Conservation (phyloP, 352 stramenopile species). For the Phytophthora chlamydospora region DNA sequence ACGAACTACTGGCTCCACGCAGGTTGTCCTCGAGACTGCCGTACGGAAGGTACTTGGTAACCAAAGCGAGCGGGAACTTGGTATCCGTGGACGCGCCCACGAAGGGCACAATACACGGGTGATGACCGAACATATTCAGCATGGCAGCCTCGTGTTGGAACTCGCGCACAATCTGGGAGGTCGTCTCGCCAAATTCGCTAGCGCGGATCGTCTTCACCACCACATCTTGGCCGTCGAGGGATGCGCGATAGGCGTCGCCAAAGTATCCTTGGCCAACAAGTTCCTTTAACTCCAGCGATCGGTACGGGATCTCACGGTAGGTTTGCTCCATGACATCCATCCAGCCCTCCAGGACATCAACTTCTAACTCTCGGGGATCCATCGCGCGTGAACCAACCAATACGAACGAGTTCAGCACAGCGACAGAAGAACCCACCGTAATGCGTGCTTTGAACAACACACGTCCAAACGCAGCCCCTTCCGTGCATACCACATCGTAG, state of each 20-base stretch:
- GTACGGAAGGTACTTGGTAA: constrained; percentile 79
- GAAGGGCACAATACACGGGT: constrained; percentile 84
- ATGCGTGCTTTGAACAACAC: constrained; percentile 80
- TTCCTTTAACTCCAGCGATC: constrained; percentile 69
- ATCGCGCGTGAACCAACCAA: constrained; percentile 50
- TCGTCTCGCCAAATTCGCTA: constrained; percentile 76
- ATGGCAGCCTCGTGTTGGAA: constrained; percentile 85
- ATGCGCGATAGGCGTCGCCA: constrained; percentile 75
- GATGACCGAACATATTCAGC: constrained; percentile 84
- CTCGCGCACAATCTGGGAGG: constrained; percentile 77
- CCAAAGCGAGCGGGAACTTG: constrained; percentile 62
- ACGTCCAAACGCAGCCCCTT: constrained; percentile 52
- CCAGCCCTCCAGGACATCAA: constrained; percentile 58
- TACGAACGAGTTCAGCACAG: constrained; percentile 77
- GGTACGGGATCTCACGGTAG: constrained; percentile 79
- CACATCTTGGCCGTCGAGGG: constrained; percentile 67
- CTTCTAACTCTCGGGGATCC: constrained; percentile 51
- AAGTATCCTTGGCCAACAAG: constrained; percentile 82
- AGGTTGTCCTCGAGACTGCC: constrained; percentile 79
- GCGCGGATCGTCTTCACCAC: constrained; percentile 86
- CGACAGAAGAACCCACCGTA: constrained; percentile 71
- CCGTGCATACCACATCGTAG: constrained; percentile 70
- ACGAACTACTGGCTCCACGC: constrained; percentile 34
- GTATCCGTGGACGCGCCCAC: constrained; percentile 78
- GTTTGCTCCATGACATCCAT: constrained; percentile 80